These are phyloP conservation scores for Debaryomyces fabryi DNA, from an alignment of 1,139 yeast genomes.

Conservation along the genomic window DNA sequence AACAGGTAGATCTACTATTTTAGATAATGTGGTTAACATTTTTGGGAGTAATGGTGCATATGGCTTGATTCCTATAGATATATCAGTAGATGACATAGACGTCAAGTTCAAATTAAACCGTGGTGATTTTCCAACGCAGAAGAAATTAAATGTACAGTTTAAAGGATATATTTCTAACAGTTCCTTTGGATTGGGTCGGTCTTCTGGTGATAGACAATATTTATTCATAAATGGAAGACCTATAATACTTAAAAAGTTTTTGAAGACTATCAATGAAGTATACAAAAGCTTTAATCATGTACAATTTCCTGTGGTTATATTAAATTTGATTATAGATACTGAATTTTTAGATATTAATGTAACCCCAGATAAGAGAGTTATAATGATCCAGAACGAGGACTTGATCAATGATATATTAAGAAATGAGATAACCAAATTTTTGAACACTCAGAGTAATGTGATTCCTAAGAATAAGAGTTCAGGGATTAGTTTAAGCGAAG, in stretches of 20 bases:
- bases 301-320: constrained; percentile 73
- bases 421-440: constrained; percentile 42
- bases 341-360: constrained; percentile 75
- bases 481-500: constrained; percentile 1
- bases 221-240: constrained; percentile 79
- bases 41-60: constrained; percentile 69
- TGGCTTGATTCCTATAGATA: constrained; percentile 54
- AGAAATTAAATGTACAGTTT: constrained; percentile 29
- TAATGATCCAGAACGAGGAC: constrained; percentile 69
- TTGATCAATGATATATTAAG: constrained; percentile 55
- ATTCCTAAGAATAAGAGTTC: constrained; percentile 36
- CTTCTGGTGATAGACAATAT: constrained; percentile 73
- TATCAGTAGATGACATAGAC: constrained; percentile 27
- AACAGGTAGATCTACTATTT: constrained; percentile 26
- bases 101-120: constrained; percentile 21
- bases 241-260: constrained; percentile 55
- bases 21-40: constrained; percentile 63
- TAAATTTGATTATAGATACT: constrained; percentile 59
- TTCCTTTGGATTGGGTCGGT: constrained; percentile 71
- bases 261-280: constrained; percentile 68
- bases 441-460: constrained; percentile 46
- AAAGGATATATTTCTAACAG: constrained; percentile 72
- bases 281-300: constrained; percentile 71
- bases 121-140: constrained; percentile 16
- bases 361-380: constrained; percentile 83